Conservation (phyloP, 257 asterid genomes). For the Mentha longifolia region DNA sequence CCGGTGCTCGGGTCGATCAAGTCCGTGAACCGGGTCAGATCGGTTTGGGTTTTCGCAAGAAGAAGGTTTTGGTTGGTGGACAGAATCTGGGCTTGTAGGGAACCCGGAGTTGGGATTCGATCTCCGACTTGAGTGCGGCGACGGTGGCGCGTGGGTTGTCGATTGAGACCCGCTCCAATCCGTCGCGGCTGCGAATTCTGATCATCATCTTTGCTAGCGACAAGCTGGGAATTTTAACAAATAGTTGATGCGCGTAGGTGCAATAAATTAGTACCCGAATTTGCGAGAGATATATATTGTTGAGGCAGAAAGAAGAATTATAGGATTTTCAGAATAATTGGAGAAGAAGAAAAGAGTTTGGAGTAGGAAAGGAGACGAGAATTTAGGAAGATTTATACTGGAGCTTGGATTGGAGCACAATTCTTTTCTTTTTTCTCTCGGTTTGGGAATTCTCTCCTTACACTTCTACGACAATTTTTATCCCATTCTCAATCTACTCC, state of each 20-base stretch:
- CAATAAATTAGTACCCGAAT: neutral
- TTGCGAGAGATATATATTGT: neutral
- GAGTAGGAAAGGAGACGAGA: constrained; percentile 29
- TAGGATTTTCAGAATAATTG: constrained; percentile 25
- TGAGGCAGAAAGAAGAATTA: neutral
- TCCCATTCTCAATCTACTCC: too few relatives aligned
- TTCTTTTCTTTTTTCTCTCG: too few relatives aligned
- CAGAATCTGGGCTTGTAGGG: constrained; percentile 79
- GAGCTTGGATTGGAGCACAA: neutral
- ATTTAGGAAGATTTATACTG: constrained; percentile 22
- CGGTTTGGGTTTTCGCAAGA: constrained; percentile 71
- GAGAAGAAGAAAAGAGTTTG: constrained; percentile 30
- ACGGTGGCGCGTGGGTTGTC: constrained; percentile 71
- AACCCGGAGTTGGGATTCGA: constrained; percentile 80
- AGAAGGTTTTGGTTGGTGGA: constrained; percentile 87
- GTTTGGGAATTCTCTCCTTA: too few relatives aligned
- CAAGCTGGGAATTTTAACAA: constrained; percentile 31
- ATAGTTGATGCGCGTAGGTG: constrained; percentile 40
- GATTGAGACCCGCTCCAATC: constrained; percentile 86
- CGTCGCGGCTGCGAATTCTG: constrained; percentile 98
- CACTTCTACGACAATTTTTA: too few relatives aligned
- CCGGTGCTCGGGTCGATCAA: constrained; percentile 57
- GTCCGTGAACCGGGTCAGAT: constrained; percentile 65
- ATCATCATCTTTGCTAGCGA: constrained; percentile 69
- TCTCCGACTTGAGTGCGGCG: constrained; percentile 62